Conservation (phyloP, 306 rosid species). For the Rosa rugosa region DNA sequence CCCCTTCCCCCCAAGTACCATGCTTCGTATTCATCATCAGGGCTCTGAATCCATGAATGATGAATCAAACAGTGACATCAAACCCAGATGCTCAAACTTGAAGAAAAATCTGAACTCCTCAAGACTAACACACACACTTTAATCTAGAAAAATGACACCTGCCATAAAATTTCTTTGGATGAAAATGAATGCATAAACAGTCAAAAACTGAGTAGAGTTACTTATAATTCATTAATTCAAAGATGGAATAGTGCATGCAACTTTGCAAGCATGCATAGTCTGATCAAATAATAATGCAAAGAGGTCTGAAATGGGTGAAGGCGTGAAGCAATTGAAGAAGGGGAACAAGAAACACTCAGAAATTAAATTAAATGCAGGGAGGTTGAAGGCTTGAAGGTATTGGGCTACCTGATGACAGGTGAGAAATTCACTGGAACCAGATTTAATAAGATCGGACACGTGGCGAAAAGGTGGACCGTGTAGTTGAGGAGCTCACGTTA, state of each 20-base stretch:
- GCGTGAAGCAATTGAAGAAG: neutral
- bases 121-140: neutral
- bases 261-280: neutral
- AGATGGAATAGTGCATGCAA: neutral
- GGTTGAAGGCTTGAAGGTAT: neutral
- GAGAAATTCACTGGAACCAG: neutral
- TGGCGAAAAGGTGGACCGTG: neutral
- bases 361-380: neutral
- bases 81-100: slow-evolving; percentile 3
- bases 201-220: neutral
- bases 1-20: neutral
- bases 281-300: neutral
- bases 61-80: neutral
- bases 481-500: slow-evolving; percentile 20
- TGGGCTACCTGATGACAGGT: neutral
- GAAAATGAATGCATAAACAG: neutral
- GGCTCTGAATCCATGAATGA: slow-evolving; percentile 3
- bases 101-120: neutral
- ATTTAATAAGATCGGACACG: neutral
- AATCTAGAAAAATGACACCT: neutral
- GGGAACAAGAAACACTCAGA: neutral
- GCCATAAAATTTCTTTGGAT: neutral
- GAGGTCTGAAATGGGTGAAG: slow-evolving; percentile 2
- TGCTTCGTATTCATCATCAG: slow-evolving; percentile 9
- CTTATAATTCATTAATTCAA: neutral